Conservation (phyloP, 371 early-diverging fungal species). For the Circinella minor region DNA sequence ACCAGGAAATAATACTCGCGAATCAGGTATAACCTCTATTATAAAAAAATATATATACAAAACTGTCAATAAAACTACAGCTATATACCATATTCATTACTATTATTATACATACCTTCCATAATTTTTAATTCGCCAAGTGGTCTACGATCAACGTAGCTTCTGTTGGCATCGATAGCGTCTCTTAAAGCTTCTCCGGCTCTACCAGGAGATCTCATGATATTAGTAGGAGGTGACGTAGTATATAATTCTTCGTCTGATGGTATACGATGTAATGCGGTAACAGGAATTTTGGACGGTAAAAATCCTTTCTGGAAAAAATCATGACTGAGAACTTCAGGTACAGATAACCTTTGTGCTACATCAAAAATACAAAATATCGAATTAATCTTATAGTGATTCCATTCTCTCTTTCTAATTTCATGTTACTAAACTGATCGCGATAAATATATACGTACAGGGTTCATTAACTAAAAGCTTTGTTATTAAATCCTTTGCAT, state of each 20-base stretch:
- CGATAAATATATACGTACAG: slow-evolving; percentile 68
- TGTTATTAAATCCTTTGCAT: slow-evolving; percentile 80
- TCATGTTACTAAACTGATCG: neutral
- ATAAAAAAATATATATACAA: neutral
- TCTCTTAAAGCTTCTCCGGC: slow-evolving; percentile 24
- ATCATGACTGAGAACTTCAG: slow-evolving; percentile 41
- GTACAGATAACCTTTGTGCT: slow-evolving; percentile 51
- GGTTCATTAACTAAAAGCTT: slow-evolving; percentile 84
- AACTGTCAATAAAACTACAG: neutral
- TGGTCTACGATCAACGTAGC: slow-evolving; percentile 23
- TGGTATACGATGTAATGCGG: slow-evolving; percentile 34
- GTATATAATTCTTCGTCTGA: slow-evolving; percentile 22
- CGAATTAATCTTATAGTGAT: too few species aligned
- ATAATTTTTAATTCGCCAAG: slow-evolving; percentile 22
- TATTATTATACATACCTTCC: slow-evolving; percentile 15
- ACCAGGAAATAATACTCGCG: slow-evolving; percentile 15
- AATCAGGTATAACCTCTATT: slow-evolving; percentile 17
- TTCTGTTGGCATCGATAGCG: slow-evolving; percentile 20
- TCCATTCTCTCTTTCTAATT: too few species aligned
- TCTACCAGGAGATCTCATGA: slow-evolving; percentile 19
- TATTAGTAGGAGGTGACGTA: slow-evolving; percentile 5
- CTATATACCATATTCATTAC: neutral
- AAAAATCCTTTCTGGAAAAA: slow-evolving; percentile 50
- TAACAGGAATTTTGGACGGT: slow-evolving; percentile 40
- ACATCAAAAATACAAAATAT: too few species aligned